Evolutionary conservation across 768 basidiomycete genomes (phyloP).

Genomic region (Boletus sensibilis): DNA sequence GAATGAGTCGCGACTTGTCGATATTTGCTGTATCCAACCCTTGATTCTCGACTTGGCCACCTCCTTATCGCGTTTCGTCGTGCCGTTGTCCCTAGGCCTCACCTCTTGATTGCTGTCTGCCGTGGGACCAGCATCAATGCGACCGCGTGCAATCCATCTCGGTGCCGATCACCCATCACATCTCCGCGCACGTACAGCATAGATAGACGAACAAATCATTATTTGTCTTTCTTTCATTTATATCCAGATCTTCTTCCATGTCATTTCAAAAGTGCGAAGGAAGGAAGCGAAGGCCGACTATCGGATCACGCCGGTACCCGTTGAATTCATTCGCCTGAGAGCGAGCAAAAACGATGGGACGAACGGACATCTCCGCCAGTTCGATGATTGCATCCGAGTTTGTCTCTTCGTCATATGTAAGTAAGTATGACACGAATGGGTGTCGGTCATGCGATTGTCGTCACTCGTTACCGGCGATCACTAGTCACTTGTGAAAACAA

Average conservation of each 20-base stretch:
- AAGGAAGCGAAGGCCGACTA: not conserved
- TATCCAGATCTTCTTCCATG: constrained; percentile 11
- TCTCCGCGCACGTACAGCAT: constrained; percentile 14
- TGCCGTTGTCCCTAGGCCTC: not conserved
- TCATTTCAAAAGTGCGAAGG: not conserved
- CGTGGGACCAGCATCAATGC: constrained; percentile 22
- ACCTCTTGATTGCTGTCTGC: not conserved
- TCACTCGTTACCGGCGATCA: not conserved
- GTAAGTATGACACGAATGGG: too few relatives aligned
- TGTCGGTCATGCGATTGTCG: not conserved
- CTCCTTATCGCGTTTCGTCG: constrained; percentile 14
- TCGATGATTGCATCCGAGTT: not conserved
- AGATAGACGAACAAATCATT: constrained; percentile 8
- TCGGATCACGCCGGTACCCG: not conserved
- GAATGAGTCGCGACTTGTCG: constrained; percentile 10
- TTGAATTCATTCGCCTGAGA: not conserved
- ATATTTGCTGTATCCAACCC: not conserved
- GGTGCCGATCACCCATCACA: constrained; percentile 7
- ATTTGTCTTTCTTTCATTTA: not conserved
- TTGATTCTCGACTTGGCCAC: not conserved
- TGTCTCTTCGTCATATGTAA: too few relatives aligned
- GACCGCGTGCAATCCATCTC: constrained; percentile 3
- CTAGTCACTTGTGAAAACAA: not conserved
- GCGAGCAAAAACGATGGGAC: not conserved
- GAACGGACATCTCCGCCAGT: not conserved